A percentile compares a stretch with the other conserved stretches of the same genome.
These are phyloP conservation scores for Erysimum cheiranthoides DNA, from an alignment of 345 rosid species.

Conservation along the genomic window DNA sequence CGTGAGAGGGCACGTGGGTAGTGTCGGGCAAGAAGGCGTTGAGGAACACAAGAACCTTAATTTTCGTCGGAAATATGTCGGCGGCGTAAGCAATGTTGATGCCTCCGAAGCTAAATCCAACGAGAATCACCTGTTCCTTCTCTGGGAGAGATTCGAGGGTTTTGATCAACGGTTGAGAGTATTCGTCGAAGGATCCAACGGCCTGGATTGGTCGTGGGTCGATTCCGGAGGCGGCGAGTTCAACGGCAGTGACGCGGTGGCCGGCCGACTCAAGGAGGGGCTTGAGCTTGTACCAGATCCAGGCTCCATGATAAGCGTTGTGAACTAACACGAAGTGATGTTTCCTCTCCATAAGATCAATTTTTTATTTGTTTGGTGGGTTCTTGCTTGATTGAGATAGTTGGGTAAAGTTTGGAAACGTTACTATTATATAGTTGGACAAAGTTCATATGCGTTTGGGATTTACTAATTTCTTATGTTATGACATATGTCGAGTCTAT, in stretches of 20 bases:
- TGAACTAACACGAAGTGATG: constrained; percentile 48
- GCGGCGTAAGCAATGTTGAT: constrained; percentile 42
- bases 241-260: constrained; percentile 47
- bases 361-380: background rate
- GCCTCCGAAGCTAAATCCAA: constrained; percentile 49
- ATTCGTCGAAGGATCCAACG: constrained; percentile 36
- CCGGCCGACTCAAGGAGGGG: constrained; percentile 47
- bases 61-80: constrained; percentile 33
- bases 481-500: too few species aligned
- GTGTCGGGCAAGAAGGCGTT: constrained; percentile 51
- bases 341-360: constrained; percentile 34
- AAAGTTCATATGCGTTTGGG: constrained; percentile 13
- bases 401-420: background rate
- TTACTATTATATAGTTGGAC: background rate
- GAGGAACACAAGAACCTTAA: constrained; percentile 40
- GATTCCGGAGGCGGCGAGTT: constrained; percentile 47
- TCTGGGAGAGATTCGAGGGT: constrained; percentile 38
- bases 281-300: constrained; percentile 51
- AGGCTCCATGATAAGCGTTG: constrained; percentile 48
- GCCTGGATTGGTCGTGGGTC: constrained; percentile 44
- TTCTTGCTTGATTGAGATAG: constrained; percentile 11
- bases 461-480: background rate
- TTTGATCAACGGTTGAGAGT: constrained; percentile 45
- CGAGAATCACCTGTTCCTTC: constrained; percentile 41
- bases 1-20: constrained; percentile 41